Base-by-base conservation (phyloP, 345 rosid species). In the Acer negundo region DNA sequence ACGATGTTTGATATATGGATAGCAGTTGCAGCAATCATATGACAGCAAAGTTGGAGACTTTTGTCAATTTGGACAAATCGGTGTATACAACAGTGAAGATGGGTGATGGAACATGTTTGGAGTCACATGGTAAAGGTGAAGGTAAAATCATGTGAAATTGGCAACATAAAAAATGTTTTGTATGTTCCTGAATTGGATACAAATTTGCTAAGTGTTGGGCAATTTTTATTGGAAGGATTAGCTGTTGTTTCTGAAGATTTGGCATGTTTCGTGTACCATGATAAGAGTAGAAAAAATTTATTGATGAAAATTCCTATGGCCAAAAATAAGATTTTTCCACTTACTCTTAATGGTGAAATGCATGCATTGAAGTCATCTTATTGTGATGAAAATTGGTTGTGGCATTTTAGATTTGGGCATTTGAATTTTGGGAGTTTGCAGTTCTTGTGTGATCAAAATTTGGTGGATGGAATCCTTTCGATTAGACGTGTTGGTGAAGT, bases 211-310 rank as follows among this genome's bases (percentile, higher is more conserved):
- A 61, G 59, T 73, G 77, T 44, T 0, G 55, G 40, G n/a, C 46
- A 63, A 47, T 74, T 74, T 11, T 17, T 63, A 0, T 1, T 20
- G 16, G 61, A 74, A 62, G 69, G 46, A 2, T 23, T 7, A n/a
- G 24, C 44, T 15, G 19, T 74, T 74, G 13, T 62, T 62, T 73
- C 42, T 73, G 15, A 73, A 26, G 68, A 73, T 40, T 58, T 31
- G 4, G 1, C 10, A 38, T 59, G 22, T 59, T 10, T n/a, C 11
- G 55, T 72, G 15, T 59, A 10, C 19, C 6, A 7, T 6, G 75
- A 72, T 44, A 42, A 59, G 44, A 10, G 35, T 31, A 73, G 7
- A 10, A 59, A 58, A 6, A n/a, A 59, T 11, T 13, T 61, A 17
- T n/a, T 73, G 67, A 6, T 15, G 2, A 59, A 73, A 35, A 51